These are phyloP conservation scores for Colletotrichum lentis DNA, from an alignment of 2,329 filamentous ascomycete species.

Conservation along the genomic window DNA sequence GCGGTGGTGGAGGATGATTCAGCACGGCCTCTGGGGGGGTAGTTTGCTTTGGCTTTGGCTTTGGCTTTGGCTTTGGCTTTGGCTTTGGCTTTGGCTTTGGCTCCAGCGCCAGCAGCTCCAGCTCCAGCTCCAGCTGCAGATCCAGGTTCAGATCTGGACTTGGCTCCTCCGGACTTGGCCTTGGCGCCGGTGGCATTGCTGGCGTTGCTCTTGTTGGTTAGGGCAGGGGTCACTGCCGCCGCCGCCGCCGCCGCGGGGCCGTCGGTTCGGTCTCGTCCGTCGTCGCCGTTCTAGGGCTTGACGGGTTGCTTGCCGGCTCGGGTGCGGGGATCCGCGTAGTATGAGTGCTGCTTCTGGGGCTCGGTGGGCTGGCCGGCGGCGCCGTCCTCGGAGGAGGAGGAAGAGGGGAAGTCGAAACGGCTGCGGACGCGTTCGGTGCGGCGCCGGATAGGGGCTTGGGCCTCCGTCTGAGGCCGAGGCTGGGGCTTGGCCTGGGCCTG, in stretches of 20 bases:
- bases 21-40: background rate
- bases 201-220: no score
- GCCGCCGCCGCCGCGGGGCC: background rate
- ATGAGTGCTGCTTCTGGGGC: background rate
- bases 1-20: slow-evolving; percentile 3
- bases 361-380: background rate
- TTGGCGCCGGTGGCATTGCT: background rate
- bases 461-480: no score
- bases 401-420: slow-evolving; percentile 2
- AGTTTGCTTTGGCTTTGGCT: background rate
- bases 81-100: background rate
- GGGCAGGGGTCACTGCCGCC: background rate
- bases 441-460: background rate
- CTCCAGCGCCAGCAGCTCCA: background rate
- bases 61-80: background rate
- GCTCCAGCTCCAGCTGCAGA: no score
- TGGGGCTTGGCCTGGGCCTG: no score
- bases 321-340: background rate
- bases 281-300: slow-evolving; percentile 24
- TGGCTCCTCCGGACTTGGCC: background rate
- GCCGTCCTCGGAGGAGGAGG: slow-evolving; percentile 3
- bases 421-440: background rate
- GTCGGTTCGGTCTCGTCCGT: background rate
- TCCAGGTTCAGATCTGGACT: background rate
- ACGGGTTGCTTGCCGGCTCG: slow-evolving; percentile 24